Evolutionary conservation across 2,329 filamentous ascomycete genomes (phyloP), one percentile per base, ranked within the genome.

Genomic region (Ophiostoma sp.): DNA sequence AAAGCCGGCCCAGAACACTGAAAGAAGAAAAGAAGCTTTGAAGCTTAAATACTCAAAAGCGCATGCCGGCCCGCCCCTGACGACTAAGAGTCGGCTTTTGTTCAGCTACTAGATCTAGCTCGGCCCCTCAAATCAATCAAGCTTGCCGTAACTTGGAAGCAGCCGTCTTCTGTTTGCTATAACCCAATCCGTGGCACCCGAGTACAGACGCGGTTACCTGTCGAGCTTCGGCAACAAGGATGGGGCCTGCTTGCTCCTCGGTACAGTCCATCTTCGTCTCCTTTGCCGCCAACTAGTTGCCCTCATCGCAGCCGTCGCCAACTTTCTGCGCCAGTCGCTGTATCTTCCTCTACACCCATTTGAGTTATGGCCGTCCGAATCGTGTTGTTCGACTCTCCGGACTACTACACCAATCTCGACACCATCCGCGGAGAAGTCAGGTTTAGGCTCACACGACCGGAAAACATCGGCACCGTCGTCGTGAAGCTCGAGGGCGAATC

Each of bases 401-500:
- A 87, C 73, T 89, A 90, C 80, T 92, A 89, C 78, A 94, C 91
- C 66, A 94, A 94, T 75, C 86, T 93, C 74, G 91, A 94, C 77
- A 80, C 85, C 70, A 84, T 95, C 70, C 83, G 81, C 42, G 91
- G 91, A 67, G 82, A 83, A 69, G 78, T 89, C 41, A 75, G 87
- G 65, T 77, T 89, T 42, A 76, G 74, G 27, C 78, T 89, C 71
- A 87, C 84, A 66, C 89, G 88, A 72, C 79, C 90, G 67, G 91
- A 94, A 76, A 82, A 85, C 68, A 83, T 94, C 65, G 86, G 86
- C 65, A 89, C 87, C 66, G 88, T 95, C 71, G 82, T 92, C 49
- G 90, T 94, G 74, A 95, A 95, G 80, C 85, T 95, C 44, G 91
- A 95, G 76, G 91, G 91, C 73, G 90, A 95, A 78, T 87, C 87